A percentile compares a stretch with the other conserved stretches of the same genome.
phyloP scores from a whole-genome alignment of 2,329 filamentous ascomycete species.

The Exophiala sideris region DNA sequence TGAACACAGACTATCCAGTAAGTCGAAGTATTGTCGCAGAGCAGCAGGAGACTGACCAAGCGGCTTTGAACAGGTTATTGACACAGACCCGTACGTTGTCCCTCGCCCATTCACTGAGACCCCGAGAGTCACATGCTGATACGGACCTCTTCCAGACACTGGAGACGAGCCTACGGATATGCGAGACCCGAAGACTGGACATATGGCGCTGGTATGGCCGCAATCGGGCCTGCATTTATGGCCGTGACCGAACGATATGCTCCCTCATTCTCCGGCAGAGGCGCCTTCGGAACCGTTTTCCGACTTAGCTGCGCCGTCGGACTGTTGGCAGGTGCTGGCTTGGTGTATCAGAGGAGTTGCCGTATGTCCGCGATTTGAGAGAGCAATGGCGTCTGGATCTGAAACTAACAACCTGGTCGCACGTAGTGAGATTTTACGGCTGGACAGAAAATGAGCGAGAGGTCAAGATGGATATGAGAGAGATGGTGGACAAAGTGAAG shows the following conservation, averaged over 20 bases:
- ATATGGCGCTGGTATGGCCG: slow-evolving; percentile 64
- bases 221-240: slow-evolving; percentile 71
- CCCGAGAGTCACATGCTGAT: slow-evolving; percentile 29
- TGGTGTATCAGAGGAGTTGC: slow-evolving; percentile 78
- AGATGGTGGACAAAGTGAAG: slow-evolving; percentile 98
- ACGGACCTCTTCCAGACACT: slow-evolving; percentile 61
- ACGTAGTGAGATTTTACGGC: slow-evolving; percentile 87
- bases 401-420: neutral
- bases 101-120: neutral
- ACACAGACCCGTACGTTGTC: slow-evolving; percentile 86
- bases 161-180: slow-evolving; percentile 85
- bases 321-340: slow-evolving; percentile 72
- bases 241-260: slow-evolving; percentile 77
- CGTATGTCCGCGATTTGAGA: slow-evolving; percentile 56
- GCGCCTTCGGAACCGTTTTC: slow-evolving; percentile 79
- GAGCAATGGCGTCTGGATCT: neutral
- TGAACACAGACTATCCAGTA: slow-evolving; percentile 84
- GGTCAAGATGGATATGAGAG: slow-evolving; percentile 91
- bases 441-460: slow-evolving; percentile 89
- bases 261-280: slow-evolving; percentile 78
- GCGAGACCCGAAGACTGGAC: slow-evolving; percentile 80
- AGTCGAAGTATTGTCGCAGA: slow-evolving; percentile 37
- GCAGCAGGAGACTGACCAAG: slow-evolving; percentile 24
- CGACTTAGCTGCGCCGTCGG: slow-evolving; percentile 72
- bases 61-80: slow-evolving; percentile 72